Evolutionary conservation across 306 rosid genomes (phyloP).

Genomic region (Sindora glabra): DNA sequence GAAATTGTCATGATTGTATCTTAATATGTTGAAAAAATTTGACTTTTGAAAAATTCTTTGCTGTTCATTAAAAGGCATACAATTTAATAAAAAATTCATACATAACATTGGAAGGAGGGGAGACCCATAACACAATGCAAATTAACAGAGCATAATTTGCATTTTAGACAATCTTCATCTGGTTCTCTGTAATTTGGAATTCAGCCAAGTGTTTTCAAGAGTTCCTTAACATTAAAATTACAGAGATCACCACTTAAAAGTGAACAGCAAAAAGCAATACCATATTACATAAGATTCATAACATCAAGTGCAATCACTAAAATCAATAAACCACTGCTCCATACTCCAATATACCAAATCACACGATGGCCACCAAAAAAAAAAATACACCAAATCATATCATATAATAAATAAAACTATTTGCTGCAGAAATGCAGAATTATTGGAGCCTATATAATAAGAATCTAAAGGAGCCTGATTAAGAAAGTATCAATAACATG

Average conservation of each 20-base stretch:
- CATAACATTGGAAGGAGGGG: not conserved
- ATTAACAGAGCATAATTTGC: not conserved
- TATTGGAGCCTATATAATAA: constrained; percentile 68
- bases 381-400: too few relatives aligned
- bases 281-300: constrained; percentile 5
- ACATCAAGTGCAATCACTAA: constrained; percentile 17
- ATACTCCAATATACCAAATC: constrained; percentile 11
- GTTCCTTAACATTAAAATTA: not conserved
- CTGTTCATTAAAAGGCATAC: not conserved
- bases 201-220: not conserved
- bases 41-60: not conserved
- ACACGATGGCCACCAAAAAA: too few relatives aligned
- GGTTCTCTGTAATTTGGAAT: not conserved
- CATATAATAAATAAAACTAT: constrained; percentile 29
- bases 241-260: not conserved
- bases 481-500: constrained; percentile 9
- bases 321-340: constrained; percentile 7
- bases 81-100: not conserved
- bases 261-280: not conserved
- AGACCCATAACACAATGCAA: not conserved
- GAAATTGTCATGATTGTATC: not conserved
- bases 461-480: constrained; percentile 88
- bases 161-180: not conserved
- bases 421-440: constrained; percentile 98
- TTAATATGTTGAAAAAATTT: not conserved